phyloP scores from a whole-genome alignment of 768 basidiomycete genomes.

The Amylocystis lapponica region DNA sequence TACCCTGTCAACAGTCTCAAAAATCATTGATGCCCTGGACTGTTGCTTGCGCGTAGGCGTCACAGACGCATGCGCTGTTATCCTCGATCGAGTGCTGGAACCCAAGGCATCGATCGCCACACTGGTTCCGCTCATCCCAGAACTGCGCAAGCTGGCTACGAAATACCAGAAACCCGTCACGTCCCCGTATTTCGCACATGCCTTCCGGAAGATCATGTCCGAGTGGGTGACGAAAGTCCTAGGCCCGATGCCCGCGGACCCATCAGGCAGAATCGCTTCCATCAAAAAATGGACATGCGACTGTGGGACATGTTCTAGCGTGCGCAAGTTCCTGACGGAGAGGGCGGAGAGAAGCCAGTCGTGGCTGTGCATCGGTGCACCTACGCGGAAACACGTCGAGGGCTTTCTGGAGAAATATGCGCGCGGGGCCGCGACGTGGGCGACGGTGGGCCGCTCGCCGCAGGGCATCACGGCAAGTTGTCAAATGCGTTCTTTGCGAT shows the following conservation, averaged over 20 bases:
- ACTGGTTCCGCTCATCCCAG: slow-evolving; percentile 11
- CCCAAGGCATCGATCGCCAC: background rate
- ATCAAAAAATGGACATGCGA: slow-evolving; percentile 7
- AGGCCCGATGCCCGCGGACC: slow-evolving; percentile 5
- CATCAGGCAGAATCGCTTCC: background rate
- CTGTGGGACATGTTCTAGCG: slow-evolving; percentile 3
- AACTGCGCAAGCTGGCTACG: slow-evolving; percentile 3
- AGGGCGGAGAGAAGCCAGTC: background rate
- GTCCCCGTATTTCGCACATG: slow-evolving; percentile 1
- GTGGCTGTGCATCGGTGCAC: slow-evolving; percentile 5
- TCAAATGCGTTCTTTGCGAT: too few relatives aligned
- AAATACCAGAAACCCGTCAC: slow-evolving; percentile 2
- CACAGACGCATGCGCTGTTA: background rate
- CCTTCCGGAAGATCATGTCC: slow-evolving; percentile 7
- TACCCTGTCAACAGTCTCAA: background rate
- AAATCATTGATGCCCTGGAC: slow-evolving; percentile 2
- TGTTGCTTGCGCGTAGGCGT: slow-evolving; percentile 2
- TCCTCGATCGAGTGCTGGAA: background rate
- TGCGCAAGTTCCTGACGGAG: slow-evolving; percentile 3
- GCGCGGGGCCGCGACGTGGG: slow-evolving; percentile 4
- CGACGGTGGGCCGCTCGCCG: slow-evolving; percentile 3
- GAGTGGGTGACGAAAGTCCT: slow-evolving; percentile 11
- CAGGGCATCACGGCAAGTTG: slow-evolving; percentile 12
- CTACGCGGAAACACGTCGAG: slow-evolving; percentile 12
- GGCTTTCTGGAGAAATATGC: slow-evolving; percentile 2